phyloP scores from a whole-genome alignment of 495 filamentous ascomycete species.

The Penicillium manginii region DNA sequence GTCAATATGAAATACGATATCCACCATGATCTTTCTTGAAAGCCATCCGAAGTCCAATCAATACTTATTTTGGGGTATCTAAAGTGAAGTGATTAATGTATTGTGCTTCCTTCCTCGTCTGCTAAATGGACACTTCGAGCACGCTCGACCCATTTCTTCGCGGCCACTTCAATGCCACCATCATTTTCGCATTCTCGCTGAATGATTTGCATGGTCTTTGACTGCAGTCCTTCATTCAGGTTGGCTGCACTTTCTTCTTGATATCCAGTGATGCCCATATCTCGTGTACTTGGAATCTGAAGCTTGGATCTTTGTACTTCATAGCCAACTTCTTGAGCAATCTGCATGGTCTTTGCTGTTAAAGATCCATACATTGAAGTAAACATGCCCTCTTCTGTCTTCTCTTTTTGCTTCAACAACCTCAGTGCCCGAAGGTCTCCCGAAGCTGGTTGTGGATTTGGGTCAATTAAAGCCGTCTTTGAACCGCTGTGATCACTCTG shows the following conservation, averaged over 20 bases:
- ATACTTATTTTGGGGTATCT: slow-evolving; percentile 3
- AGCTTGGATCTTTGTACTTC: slow-evolving; percentile 77
- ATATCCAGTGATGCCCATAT: slow-evolving; percentile 73
- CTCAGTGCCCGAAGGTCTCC: slow-evolving; percentile 51
- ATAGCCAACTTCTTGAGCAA: slow-evolving; percentile 75
- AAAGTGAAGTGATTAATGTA: slow-evolving; percentile 6
- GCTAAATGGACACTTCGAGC: slow-evolving; percentile 38
- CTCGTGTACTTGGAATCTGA: slow-evolving; percentile 87
- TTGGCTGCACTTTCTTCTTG: background rate
- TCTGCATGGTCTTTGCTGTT: slow-evolving; percentile 66
- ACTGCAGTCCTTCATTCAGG: background rate
- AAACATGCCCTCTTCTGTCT: slow-evolving; percentile 32
- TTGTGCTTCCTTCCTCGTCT: slow-evolving; percentile 10
- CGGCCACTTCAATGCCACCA: slow-evolving; percentile 38
- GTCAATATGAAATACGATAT: background rate
- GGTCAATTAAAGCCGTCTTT: slow-evolving; percentile 13
- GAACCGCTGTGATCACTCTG: too few relatives aligned
- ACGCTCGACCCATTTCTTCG: slow-evolving; percentile 50
- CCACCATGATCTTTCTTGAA: background rate
- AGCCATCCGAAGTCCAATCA: too few relatives aligned
- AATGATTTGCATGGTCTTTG: slow-evolving; percentile 37
- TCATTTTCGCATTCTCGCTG: slow-evolving; percentile 46
- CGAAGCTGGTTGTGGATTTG: slow-evolving; percentile 33
- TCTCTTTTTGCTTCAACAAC: slow-evolving; percentile 39
- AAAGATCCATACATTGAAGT: slow-evolving; percentile 74